Percentiles rank a stretch among this genome's conserved stretches.
Conservation (phyloP, 2,329 filamentous ascomycete species). For the Simplicillium sp. region DNA sequence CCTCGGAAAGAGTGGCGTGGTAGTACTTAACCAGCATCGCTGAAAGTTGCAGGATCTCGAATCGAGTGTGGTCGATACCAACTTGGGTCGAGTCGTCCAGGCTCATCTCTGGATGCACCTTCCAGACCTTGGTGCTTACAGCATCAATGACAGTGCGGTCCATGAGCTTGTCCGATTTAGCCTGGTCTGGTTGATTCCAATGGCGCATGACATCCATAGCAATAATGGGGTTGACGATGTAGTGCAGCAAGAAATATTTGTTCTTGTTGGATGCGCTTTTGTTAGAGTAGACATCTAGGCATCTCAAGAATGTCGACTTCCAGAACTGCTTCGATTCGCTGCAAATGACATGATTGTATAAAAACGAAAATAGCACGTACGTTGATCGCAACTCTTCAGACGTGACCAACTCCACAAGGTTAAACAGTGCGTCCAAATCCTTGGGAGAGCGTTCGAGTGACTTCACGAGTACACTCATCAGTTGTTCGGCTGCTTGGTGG, state of each 20-base stretch:
- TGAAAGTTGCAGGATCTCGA: constrained; percentile 91
- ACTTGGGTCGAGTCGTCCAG: constrained; percentile 76
- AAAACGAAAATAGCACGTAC: constrained; percentile 67
- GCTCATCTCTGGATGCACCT: constrained; percentile 71
- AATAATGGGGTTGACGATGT: constrained; percentile 91
- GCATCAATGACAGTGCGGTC: constrained; percentile 82
- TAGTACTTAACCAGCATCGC: constrained; percentile 95
- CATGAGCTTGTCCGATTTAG: constrained; percentile 61
- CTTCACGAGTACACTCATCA: constrained; percentile 76
- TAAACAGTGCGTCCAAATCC: constrained; percentile 77
- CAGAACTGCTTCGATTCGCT: constrained; percentile 81
- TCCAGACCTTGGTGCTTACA: constrained; percentile 90
- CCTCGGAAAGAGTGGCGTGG: constrained; percentile 75
- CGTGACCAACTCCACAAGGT: constrained; percentile 74
- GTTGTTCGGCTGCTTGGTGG: constrained; percentile 79
- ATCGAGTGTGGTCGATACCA: constrained; percentile 88
- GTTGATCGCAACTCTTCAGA: constrained; percentile 72
- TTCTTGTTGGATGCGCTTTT: constrained; percentile 75
- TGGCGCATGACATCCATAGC: constrained; percentile 91
- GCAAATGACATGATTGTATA: constrained; percentile 77
- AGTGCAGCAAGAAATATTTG: constrained; percentile 85
- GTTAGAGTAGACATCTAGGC: constrained; percentile 77
- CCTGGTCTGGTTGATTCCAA: constrained; percentile 51
- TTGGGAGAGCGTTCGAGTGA: constrained; percentile 66
- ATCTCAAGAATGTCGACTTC: constrained; percentile 71